Conservation (phyloP, 192 early-diverging fungal species). For the Phlyctochytrium arcticum region DNA sequence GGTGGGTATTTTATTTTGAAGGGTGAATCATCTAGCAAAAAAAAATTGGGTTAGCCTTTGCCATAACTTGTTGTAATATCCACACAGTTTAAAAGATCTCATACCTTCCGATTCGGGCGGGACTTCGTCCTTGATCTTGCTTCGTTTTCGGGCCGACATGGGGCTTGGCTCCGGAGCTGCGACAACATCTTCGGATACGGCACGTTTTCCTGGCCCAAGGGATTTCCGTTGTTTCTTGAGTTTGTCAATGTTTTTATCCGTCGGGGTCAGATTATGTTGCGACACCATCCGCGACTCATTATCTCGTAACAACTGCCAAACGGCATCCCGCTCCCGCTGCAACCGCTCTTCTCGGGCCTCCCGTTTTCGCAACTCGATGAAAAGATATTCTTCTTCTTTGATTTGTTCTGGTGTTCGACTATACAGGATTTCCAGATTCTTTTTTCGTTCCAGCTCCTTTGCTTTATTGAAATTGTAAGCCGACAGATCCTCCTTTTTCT, state of each 20-base stretch:
- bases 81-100: too few species aligned
- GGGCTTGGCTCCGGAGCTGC: neutral
- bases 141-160: neutral
- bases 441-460: conserved; percentile 79
- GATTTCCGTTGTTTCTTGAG: conserved; percentile 14
- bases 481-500: conserved; percentile 23
- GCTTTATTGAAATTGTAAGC: conserved; percentile 50
- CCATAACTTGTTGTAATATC: too few species aligned
- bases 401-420: conserved; percentile 73
- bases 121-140: conserved; percentile 10
- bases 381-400: conserved; percentile 77
- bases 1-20: conserved; percentile 12
- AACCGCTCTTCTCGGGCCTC: conserved; percentile 77
- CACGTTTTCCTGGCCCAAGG: neutral
- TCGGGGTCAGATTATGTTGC: neutral
- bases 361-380: conserved; percentile 72
- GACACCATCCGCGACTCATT: conserved; percentile 25
- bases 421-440: conserved; percentile 68
- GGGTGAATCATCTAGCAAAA: conserved; percentile 1
- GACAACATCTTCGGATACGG: conserved; percentile 3
- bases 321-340: conserved; percentile 71
- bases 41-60: neutral
- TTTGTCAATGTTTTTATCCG: conserved; percentile 7
- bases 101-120: neutral
- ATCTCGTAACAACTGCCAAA: conserved; percentile 58